These are phyloP conservation scores for Phoma sp. DNA, from an alignment of 2,329 filamentous ascomycete species.

Conservation along the genomic window DNA sequence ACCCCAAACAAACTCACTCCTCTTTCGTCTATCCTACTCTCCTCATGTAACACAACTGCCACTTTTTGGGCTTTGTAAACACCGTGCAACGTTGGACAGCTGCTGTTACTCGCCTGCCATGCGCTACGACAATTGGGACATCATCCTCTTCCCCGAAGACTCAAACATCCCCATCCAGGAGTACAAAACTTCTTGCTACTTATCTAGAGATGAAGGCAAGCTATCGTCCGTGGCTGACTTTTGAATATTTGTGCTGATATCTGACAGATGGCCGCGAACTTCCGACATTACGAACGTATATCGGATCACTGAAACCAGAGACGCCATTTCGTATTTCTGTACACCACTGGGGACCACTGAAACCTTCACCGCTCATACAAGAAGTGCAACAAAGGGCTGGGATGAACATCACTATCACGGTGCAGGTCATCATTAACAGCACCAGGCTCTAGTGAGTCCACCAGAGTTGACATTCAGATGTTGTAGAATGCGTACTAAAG, in stretches of 20 bases:
- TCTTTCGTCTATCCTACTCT: slow-evolving; percentile 12
- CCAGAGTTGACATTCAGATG: too few relatives aligned
- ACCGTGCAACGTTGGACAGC: slow-evolving; percentile 16
- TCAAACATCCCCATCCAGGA: slow-evolving; percentile 78
- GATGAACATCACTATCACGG: slow-evolving; percentile 37
- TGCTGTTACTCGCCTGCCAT: slow-evolving; percentile 58
- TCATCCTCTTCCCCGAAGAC: slow-evolving; percentile 75
- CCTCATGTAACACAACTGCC: slow-evolving; percentile 17
- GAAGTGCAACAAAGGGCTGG: slow-evolving; percentile 30
- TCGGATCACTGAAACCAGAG: slow-evolving; percentile 32
- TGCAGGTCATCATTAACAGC: slow-evolving; percentile 42
- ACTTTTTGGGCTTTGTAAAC: slow-evolving; percentile 26
- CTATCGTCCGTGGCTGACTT: neutral
- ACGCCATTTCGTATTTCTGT: slow-evolving; percentile 47
- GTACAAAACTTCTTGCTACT: slow-evolving; percentile 80
- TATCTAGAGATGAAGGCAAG: slow-evolving; percentile 59
- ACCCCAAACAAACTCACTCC: neutral
- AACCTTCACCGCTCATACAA: slow-evolving; percentile 35
- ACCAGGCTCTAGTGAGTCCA: slow-evolving; percentile 41
- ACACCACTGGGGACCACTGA: slow-evolving; percentile 43
- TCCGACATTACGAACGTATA: slow-evolving; percentile 43
- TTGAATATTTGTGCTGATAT: neutral
- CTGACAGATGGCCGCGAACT: slow-evolving; percentile 36
- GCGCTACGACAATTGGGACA: slow-evolving; percentile 88
- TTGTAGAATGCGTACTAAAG: slow-evolving; percentile 33